These are phyloP conservation scores for Monascus ruber DNA, from an alignment of 2,329 filamentous ascomycete genomes.

Conservation along the genomic window DNA sequence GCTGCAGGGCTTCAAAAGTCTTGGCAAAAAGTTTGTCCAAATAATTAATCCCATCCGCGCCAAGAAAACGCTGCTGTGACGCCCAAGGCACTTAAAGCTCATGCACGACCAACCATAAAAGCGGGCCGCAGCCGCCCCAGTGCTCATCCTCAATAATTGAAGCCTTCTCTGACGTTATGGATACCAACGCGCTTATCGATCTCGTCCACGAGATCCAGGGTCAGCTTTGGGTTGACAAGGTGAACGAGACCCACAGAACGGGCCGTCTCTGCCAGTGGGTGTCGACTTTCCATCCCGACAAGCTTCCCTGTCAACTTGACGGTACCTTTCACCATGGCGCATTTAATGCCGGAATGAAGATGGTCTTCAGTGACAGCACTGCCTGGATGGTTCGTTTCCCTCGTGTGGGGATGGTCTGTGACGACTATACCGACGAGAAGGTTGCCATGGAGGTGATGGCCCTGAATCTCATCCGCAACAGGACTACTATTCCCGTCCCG, in stretches of 20 bases:
- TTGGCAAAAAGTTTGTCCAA: no score
- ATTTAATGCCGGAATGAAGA: slow-evolving; percentile 23
- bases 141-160: slow-evolving; percentile 1
- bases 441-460: slow-evolving; percentile 20
- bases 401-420: slow-evolving; percentile 16
- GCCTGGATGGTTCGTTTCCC: slow-evolving; percentile 21
- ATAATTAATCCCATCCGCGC: background rate
- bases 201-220: slow-evolving; percentile 9
- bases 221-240: slow-evolving; percentile 13
- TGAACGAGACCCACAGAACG: slow-evolving; percentile 9
- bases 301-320: slow-evolving; percentile 21
- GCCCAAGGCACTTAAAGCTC: no score
- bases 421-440: slow-evolving; percentile 18
- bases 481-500: slow-evolving; percentile 16
- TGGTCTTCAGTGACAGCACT: slow-evolving; percentile 18
- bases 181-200: slow-evolving; percentile 12
- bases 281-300: slow-evolving; percentile 22
- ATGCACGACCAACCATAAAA: background rate
- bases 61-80: background rate
- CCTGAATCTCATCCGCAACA: slow-evolving; percentile 13
- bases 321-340: slow-evolving; percentile 20
- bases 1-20: no score
- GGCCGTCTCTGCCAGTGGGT: slow-evolving; percentile 18
- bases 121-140: background rate
- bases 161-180: slow-evolving; percentile 7